These are phyloP conservation scores for Fusarium sp. DNA, from an alignment of 2,329 filamentous ascomycete genomes.

Conservation along the genomic window DNA sequence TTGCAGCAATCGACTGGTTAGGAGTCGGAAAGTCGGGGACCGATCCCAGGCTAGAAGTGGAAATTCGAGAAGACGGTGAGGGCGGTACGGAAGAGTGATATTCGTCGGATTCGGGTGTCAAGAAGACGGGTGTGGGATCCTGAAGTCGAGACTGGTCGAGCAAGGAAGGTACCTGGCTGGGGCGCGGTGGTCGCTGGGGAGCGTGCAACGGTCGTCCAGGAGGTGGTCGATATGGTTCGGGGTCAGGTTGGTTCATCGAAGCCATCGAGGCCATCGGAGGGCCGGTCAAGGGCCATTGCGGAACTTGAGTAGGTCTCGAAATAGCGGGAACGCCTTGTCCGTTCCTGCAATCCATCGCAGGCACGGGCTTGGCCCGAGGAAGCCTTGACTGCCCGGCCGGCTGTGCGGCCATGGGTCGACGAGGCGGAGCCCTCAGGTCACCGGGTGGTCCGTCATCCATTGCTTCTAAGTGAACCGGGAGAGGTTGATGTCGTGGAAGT, in stretches of 20 bases:
- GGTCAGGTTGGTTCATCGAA: conserved; percentile 47
- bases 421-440: conserved; percentile 42
- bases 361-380: conserved; percentile 28
- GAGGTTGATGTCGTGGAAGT: conserved; percentile 39
- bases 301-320: conserved; percentile 63
- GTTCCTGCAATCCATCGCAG: conserved; percentile 34
- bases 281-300: conserved; percentile 66
- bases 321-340: conserved; percentile 57
- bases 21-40: conserved; percentile 71
- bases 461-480: conserved; percentile 38
- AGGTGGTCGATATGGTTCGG: conserved; percentile 63
- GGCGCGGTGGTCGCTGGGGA: conserved; percentile 70
- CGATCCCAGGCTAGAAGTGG: conserved; percentile 65
- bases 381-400: conserved; percentile 30
- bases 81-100: conserved; percentile 58
- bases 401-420: conserved; percentile 43
- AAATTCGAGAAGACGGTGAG: conserved; percentile 62
- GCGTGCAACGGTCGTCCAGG: conserved; percentile 61
- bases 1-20: conserved; percentile 39
- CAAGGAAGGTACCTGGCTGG: conserved; percentile 70
- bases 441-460: conserved; percentile 44
- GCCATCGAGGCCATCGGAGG: conserved; percentile 51
- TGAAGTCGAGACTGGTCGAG: conserved; percentile 67
- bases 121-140: conserved; percentile 66
- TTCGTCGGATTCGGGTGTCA: conserved; percentile 46